Base-by-base conservation (phyloP, 192 early-diverging fungal genomes). In the Geosiphon pyriformis region DNA sequence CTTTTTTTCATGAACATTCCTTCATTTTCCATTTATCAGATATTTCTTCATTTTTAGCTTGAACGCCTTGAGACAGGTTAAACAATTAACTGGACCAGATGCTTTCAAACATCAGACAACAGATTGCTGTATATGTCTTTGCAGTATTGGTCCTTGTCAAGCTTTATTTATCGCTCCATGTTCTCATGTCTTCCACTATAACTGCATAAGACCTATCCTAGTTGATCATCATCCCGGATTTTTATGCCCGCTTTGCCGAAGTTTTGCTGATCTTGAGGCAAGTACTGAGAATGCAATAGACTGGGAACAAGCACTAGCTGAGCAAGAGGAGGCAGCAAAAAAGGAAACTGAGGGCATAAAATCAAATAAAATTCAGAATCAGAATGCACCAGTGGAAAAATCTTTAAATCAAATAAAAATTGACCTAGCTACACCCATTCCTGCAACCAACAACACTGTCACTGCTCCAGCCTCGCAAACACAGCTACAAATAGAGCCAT, bases 181-280 rank as follows among this genome's bases (percentile, higher is more conserved):
- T 74, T 93, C 89, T 23, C 94, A 96, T 63, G 90, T 88, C 66
- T 96, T 90, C 81, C 94, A 96, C 70, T 96, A 91, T 78, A 92
- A 92, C 72, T 95, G 93, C 76, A 88, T 92, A 71, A 88, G 87
- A 65, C 91, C 92, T 0, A 75, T 95, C 35, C 76, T 95, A 55
- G 73, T 84, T 33, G 78, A 79, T 47, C 71, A 80, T 70, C 86
- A 83, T 70, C 85, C 88, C 0, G 82, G 83, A 37, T 94, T 97
- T 78, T 85, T 80, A 56, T 95, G 94, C 73, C 92, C 94, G 32
- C 79, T 97, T 33, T 97, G 94, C 76, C 83, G 94, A 62, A 90
- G 91, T 48, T 94, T 90, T 65, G 94, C 94, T 20, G 92, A 97
- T 78, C 76, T 97, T 34, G 91, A 92, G 49, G 92, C 87, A 50